These are phyloP conservation scores for Hypoxylon sp. DNA, from an alignment of 2,329 filamentous ascomycete genomes.

Conservation along the genomic window DNA sequence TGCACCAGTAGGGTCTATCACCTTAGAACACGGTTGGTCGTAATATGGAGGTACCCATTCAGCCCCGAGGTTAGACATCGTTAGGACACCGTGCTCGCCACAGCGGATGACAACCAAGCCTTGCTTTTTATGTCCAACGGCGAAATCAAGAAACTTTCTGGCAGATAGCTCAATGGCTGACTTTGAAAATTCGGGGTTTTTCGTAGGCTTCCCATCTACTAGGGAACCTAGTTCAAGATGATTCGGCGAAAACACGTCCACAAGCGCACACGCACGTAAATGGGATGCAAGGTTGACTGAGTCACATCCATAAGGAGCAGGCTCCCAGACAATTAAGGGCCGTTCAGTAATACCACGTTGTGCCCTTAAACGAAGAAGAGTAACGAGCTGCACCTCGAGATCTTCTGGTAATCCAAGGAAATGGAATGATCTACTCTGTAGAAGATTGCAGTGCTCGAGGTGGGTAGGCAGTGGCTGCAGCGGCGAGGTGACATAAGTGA, in stretches of 20 bases:
- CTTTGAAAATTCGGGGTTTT: not conserved
- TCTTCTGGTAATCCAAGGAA: not conserved
- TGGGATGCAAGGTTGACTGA: not conserved
- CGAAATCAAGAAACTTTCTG: not conserved
- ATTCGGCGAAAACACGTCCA: not conserved
- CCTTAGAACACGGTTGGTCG: not conserved
- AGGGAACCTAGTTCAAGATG: not conserved
- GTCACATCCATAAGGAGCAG: not conserved
- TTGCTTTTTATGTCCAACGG: not conserved
- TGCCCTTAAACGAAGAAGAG: not conserved
- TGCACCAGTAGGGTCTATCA: not conserved
- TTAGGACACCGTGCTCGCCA: not conserved
- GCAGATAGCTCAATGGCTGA: not conserved
- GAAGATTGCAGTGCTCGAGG: not conserved
- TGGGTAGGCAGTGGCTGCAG: not conserved
- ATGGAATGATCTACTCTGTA: not conserved
- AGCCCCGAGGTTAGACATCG: not conserved
- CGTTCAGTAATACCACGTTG: not conserved
- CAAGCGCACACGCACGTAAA: not conserved
- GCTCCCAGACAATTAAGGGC: slow-evolving; percentile 1
- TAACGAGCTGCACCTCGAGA: not conserved
- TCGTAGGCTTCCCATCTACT: not conserved
- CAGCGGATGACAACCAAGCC: not conserved
- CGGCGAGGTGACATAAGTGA: not conserved
- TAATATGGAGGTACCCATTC: not conserved